These are phyloP conservation scores for Antitrichia curtipendula DNA, from an alignment of 225 moss, liverwort and hornwort species.

Conservation along the genomic window DNA sequence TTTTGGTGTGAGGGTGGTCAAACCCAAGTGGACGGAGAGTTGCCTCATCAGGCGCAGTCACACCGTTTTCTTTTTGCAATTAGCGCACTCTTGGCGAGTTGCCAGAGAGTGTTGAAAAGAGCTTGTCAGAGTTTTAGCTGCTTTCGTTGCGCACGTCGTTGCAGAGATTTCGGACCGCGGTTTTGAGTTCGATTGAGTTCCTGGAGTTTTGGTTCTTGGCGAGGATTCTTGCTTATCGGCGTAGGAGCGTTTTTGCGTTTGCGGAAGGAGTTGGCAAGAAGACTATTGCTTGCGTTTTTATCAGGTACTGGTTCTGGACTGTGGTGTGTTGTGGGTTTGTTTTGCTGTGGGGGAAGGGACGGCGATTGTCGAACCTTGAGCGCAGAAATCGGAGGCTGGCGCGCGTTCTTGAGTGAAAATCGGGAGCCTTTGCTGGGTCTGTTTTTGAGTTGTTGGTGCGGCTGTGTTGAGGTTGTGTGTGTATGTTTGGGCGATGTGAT, in stretches of 20 bases:
- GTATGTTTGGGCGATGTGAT: background rate
- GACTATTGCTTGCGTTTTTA: background rate
- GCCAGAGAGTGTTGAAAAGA: background rate
- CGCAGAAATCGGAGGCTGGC: background rate
- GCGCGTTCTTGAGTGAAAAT: background rate
- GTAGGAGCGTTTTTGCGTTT: background rate
- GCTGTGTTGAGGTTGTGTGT: background rate
- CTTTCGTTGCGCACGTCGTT: background rate
- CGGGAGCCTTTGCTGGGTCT: background rate
- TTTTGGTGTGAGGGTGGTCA: background rate
- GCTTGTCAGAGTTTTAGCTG: background rate
- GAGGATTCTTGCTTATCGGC: background rate
- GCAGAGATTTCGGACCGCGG: background rate
- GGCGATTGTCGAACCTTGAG: background rate
- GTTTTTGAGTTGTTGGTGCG: background rate
- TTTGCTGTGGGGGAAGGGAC: background rate
- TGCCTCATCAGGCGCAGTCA: background rate
- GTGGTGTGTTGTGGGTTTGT: background rate
- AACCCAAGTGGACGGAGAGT: background rate
- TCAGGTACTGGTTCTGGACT: background rate
- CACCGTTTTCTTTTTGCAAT: background rate
- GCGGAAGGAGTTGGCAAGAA: background rate
- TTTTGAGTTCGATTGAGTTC: background rate
- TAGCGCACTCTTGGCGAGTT: background rate
- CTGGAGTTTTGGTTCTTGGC: background rate